phyloP scores from a whole-genome alignment of 176 grass and related monocot genomes.

The Ampelocalamus luodianensis region DNA sequence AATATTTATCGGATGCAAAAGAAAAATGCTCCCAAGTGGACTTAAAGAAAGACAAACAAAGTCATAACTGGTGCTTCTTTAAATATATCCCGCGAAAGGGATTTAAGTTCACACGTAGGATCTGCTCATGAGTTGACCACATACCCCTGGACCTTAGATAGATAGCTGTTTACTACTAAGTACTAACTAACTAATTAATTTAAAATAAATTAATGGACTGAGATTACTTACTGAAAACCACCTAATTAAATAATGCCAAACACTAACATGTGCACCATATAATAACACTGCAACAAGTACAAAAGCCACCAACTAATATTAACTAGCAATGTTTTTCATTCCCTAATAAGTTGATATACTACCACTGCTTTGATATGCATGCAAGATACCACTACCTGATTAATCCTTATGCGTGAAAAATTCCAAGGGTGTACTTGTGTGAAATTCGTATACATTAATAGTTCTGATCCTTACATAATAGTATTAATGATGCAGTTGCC shows the following conservation, averaged over 20 bases:
- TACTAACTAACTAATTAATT: slow-evolving; percentile 3
- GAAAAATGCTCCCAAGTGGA: slow-evolving; percentile 41
- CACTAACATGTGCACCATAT: slow-evolving; percentile 30
- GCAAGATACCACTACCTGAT: neutral
- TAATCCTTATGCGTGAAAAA: slow-evolving; percentile 29
- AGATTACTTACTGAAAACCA: slow-evolving; percentile 18
- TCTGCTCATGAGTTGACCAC: neutral
- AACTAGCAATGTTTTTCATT: slow-evolving; percentile 40
- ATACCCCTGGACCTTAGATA: slow-evolving; percentile 15
- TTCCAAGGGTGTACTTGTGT: slow-evolving; percentile 28
- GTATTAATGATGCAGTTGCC: slow-evolving; percentile 18
- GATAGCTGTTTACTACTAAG: neutral
- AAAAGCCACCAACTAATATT: slow-evolving; percentile 12
- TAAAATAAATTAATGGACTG: slow-evolving; percentile 1
- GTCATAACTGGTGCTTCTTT: slow-evolving; percentile 22
- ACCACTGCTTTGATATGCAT: slow-evolving; percentile 9
- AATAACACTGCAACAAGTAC: neutral
- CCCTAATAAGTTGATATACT: slow-evolving; percentile 25
- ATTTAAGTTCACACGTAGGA: slow-evolving; percentile 41
- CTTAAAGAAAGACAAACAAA: slow-evolving; percentile 38
- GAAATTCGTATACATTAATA: slow-evolving; percentile 22
- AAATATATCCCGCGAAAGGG: slow-evolving; percentile 16
- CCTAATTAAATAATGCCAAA: slow-evolving; percentile 16
- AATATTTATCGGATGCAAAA: neutral
- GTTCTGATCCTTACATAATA: slow-evolving; percentile 18